Percentiles rank a stretch among this genome's conserved stretches.
phyloP scores from a whole-genome alignment of 257 asterid genomes.

The Primulina eburnea region DNA sequence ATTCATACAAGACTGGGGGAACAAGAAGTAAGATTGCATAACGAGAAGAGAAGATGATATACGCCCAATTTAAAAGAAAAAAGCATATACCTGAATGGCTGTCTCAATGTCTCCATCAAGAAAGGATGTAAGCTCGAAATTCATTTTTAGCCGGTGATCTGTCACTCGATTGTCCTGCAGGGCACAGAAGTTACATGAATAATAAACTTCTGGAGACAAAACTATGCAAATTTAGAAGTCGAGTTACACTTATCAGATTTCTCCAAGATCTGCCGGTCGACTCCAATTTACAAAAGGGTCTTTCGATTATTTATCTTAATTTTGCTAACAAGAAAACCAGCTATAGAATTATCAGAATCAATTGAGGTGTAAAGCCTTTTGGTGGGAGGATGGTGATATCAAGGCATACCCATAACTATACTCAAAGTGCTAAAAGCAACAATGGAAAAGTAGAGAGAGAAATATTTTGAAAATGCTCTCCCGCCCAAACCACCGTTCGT shows the following conservation, averaged over 20 bases:
- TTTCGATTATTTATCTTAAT: slow-evolving; percentile 8
- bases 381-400: background rate
- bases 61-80: background rate
- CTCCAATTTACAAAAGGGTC: slow-evolving; percentile 4
- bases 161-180: slow-evolving; percentile 92
- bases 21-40: background rate
- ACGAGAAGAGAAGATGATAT: background rate
- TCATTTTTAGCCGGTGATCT: slow-evolving; percentile 93
- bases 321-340: background rate
- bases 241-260: background rate
- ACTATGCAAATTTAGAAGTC: background rate
- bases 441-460: too few species aligned
- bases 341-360: background rate
- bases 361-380: background rate
- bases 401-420: slow-evolving; percentile 4
- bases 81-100: slow-evolving; percentile 78
- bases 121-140: slow-evolving; percentile 80
- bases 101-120: slow-evolving; percentile 88
- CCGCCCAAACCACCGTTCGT: too few species aligned
- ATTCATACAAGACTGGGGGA: slow-evolving; percentile 70
- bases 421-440: too few species aligned
- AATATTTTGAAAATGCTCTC: too few species aligned
- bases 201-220: background rate
- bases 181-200: slow-evolving; percentile 6
- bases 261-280: background rate